Evolutionary conservation across 257 asterid genomes (phyloP).

Genomic region (Nicotiana otophora): DNA sequence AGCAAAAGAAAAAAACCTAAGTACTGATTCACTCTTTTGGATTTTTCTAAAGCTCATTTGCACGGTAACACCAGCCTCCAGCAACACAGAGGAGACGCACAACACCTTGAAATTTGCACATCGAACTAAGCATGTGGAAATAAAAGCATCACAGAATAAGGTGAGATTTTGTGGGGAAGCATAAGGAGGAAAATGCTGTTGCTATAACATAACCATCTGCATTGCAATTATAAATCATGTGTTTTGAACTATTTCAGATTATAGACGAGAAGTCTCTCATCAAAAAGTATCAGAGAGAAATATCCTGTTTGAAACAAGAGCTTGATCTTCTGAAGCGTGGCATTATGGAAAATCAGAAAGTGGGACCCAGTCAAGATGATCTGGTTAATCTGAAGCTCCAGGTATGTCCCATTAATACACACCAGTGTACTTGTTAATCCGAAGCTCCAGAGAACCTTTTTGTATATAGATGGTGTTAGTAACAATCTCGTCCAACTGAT

Average conservation of each 20-base stretch:
- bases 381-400: slow-evolving; percentile 67
- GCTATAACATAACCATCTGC: not conserved
- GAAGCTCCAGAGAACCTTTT: not conserved
- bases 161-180: slow-evolving; percentile 21
- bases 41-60: slow-evolving; percentile 63
- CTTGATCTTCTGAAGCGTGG: slow-evolving; percentile 74
- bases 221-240: not conserved
- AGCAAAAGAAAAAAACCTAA: not conserved
- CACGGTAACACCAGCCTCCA: slow-evolving; percentile 78
- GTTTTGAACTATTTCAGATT: slow-evolving; percentile 35
- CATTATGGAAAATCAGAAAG: slow-evolving; percentile 58
- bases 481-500: not conserved
- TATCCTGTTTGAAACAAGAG: slow-evolving; percentile 68
- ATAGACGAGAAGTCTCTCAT: slow-evolving; percentile 87
- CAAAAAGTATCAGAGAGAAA: slow-evolving; percentile 80
- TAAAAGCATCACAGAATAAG: slow-evolving; percentile 65
- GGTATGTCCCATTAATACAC: slow-evolving; percentile 29
- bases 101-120: slow-evolving; percentile 77
- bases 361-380: slow-evolving; percentile 63
- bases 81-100: slow-evolving; percentile 80
- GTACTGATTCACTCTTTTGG: slow-evolving; percentile 22
- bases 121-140: slow-evolving; percentile 70
- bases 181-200: not conserved
- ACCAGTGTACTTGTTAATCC: not conserved
- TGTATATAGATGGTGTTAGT: not conserved